A percentile compares a stretch with the other conserved stretches of the same genome.
Conservation (phyloP, 2,329 filamentous ascomycete genomes). For the Lachnellula subtilissima region DNA sequence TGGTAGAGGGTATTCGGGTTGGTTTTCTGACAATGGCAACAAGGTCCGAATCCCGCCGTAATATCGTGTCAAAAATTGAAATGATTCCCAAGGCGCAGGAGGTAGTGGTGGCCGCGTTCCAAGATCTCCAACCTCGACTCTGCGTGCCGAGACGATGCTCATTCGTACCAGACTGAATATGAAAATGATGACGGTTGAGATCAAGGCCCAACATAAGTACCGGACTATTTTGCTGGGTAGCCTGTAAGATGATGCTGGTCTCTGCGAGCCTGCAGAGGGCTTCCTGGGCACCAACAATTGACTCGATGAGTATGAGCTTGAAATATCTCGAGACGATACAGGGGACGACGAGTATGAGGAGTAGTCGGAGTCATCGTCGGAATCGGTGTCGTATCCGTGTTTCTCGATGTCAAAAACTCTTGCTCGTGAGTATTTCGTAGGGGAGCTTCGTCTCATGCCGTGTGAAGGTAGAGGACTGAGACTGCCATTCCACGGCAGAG, state of each 20-base stretch:
- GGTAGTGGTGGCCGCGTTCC: conserved; percentile 59
- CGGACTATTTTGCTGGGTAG: conserved; percentile 70
- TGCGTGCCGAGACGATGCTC: conserved; percentile 65
- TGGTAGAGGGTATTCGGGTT: conserved; percentile 73
- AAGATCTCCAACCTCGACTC: conserved; percentile 51
- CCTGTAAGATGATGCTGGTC: conserved; percentile 19
- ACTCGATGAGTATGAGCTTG: conserved; percentile 27
- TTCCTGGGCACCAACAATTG: conserved; percentile 29
- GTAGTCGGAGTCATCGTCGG: conserved; percentile 40
- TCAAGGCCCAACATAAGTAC: conserved; percentile 70
- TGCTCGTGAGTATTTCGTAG: conserved; percentile 20
- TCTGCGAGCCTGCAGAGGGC: conserved; percentile 11
- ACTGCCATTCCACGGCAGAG: conserved; percentile 37
- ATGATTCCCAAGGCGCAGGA: conserved; percentile 71
- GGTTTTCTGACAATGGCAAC: conserved; percentile 59
- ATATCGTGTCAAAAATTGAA: conserved; percentile 80
- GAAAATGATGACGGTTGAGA: conserved; percentile 67
- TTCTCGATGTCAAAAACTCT: conserved; percentile 28
- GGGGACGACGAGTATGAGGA: conserved; percentile 30
- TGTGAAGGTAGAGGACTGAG: conserved; percentile 41
- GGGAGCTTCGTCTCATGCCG: conserved; percentile 26
- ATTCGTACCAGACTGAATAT: conserved; percentile 70
- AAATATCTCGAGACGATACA: conserved; percentile 28
- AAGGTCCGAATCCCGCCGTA: conserved; percentile 81
- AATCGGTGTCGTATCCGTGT: conserved; percentile 32